phyloP scores from a whole-genome alignment of 176 grass and related monocot species.

The Microstegium vimineum region DNA sequence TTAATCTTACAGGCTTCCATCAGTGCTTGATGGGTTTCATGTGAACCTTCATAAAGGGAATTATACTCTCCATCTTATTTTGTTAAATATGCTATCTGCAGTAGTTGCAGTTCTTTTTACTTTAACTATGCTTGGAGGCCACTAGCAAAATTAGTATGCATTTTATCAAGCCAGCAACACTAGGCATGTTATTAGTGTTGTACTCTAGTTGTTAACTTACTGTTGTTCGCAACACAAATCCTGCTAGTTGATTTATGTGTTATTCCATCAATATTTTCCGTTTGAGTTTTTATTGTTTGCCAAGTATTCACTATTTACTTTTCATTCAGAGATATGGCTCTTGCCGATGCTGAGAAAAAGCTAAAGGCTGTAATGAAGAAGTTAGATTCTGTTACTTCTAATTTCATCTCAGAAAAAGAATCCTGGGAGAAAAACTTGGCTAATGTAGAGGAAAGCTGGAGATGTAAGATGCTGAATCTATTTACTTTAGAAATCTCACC shows the following conservation, averaged over 20 bases:
- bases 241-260: conserved; percentile 2
- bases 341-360: conserved; percentile 66
- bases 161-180: not conserved
- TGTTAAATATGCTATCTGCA: not conserved
- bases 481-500: conserved; percentile 13
- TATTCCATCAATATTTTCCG: conserved; percentile 9
- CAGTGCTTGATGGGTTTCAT: conserved; percentile 7
- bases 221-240: not conserved
- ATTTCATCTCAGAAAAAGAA: conserved; percentile 78
- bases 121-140: conserved; percentile 3
- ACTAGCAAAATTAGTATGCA: not conserved
- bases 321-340: conserved; percentile 65
- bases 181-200: not conserved
- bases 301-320: conserved; percentile 3
- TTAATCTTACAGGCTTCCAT: not conserved
- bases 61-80: not conserved
- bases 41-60: not conserved
- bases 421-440: conserved; percentile 73
- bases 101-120: not conserved
- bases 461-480: conserved; percentile 51
- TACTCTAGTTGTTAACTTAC: not conserved
- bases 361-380: conserved; percentile 61
- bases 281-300: conserved; percentile 9
- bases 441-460: conserved; percentile 89
- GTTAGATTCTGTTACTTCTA: conserved; percentile 66